Percentiles rank a stretch among this genome's conserved stretches.
Evolutionary conservation across 2,329 filamentous ascomycete species (phyloP).

Genomic region (Arachnopeziza araneosa): DNA sequence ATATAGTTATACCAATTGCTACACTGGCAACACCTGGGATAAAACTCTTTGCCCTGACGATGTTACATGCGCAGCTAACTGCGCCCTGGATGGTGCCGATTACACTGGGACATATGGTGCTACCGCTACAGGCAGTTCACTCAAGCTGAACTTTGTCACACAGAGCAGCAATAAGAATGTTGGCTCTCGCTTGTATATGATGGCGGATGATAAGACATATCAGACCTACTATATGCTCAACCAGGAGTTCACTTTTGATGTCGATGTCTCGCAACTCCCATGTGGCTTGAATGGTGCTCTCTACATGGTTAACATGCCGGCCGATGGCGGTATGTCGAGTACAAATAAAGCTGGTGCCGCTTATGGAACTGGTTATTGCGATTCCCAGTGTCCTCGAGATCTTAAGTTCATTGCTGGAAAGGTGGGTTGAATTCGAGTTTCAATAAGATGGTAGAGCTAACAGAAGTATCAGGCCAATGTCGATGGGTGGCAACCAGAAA

Average conservation of each 20-base stretch:
- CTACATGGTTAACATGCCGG: conserved; percentile 59
- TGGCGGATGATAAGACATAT: conserved; percentile 57
- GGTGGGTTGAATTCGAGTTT: conserved; percentile 33
- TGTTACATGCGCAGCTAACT: conserved; percentile 41
- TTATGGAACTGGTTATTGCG: conserved; percentile 58
- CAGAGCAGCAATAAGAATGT: conserved; percentile 42
- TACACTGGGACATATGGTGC: conserved; percentile 49
- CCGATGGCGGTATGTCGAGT: conserved; percentile 50
- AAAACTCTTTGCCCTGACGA: conserved; percentile 38
- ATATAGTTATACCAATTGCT: conserved; percentile 32
- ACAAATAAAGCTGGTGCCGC: conserved; percentile 52
- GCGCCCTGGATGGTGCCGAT: conserved; percentile 49
- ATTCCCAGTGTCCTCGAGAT: conserved; percentile 50
- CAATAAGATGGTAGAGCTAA: neutral
- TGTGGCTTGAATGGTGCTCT: conserved; percentile 69
- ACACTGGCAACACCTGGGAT: conserved; percentile 40
- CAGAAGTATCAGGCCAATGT: conserved; percentile 10
- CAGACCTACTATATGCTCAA: conserved; percentile 59
- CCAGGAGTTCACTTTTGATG: conserved; percentile 68
- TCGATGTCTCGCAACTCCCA: conserved; percentile 61
- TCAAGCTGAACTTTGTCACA: conserved; percentile 54
- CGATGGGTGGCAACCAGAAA: conserved; percentile 10
- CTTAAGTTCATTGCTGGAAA: conserved; percentile 48
- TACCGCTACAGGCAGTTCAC: conserved; percentile 43
- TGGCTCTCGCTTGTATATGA: conserved; percentile 57